Evolutionary conservation across 2,329 filamentous ascomycete genomes (phyloP), one percentile per base, ranked within the genome.

Genomic region (Ceratocystis colombiana): DNA sequence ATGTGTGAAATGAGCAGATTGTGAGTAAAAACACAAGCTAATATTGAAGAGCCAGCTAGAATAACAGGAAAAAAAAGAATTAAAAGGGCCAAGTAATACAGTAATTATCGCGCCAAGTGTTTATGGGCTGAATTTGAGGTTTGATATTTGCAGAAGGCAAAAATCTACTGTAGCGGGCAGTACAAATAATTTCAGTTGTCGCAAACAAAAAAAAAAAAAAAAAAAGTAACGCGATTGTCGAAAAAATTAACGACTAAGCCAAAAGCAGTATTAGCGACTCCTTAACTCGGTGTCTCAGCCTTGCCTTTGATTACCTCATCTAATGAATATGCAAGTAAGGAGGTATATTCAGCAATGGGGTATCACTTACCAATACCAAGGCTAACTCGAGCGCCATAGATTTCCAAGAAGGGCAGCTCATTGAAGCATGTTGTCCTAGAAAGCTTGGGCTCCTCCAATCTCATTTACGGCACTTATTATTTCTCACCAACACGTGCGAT

Each of bases 371-470:
- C 37, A 41, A 41, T 41, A 41, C 8, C 37, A 41, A 12, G 10
- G 37, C 37, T 12, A 41, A 12, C 10, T 4, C 1, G 12, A 41
- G 37, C 37, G 20, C 48, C 22, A 2, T 53, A 12, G 5, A 53
- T 59, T 22, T 59, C 55, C 55, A 33, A 59, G 55, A 59, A 59
- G 15, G 55, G 55, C 55, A 59, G 55, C 28, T 37, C 55, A 59
- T 59, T 59, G 55, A 37, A 59, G 55, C 55, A 33, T 25, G 20
- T 41, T 53, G 22, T 28, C 55, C 55, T 59, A n/a, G 55, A 59
- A 30, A 37, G 28, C 55, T 59, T 62, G 61, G 37, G 15, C 22
- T 69, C 72, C 69, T 65, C 70, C 75, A 71, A 72, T 25, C 8
- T 41, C n/a, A 62, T 15, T 53, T 28, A 15, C 48, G 7, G 15